Evolutionary conservation across 2,329 filamentous ascomycete genomes (phyloP).

Genomic region (Trichoderma sp.): DNA sequence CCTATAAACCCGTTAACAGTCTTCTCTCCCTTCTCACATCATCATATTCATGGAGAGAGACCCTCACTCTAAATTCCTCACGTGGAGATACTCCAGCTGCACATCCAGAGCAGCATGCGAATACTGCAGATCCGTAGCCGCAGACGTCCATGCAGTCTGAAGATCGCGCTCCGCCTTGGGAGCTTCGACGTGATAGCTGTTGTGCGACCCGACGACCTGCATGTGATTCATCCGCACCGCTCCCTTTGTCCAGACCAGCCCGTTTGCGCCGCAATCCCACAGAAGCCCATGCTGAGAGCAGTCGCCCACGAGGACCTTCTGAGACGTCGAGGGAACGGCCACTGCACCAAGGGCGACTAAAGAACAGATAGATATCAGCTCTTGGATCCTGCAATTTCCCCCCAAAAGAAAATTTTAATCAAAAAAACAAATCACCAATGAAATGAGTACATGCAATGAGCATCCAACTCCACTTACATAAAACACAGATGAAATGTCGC

Average conservation of each 20-base stretch:
- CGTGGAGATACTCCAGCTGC: slow-evolving; percentile 44
- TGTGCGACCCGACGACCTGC: slow-evolving; percentile 50
- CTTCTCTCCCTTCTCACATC: background rate
- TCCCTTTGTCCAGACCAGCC: slow-evolving; percentile 22
- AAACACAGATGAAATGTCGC: background rate
- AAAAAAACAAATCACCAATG: background rate
- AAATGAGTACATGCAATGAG: background rate
- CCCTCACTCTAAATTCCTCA: slow-evolving; percentile 43
- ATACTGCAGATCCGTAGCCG: slow-evolving; percentile 44
- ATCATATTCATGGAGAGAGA: background rate
- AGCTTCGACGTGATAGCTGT: slow-evolving; percentile 49
- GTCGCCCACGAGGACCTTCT: background rate
- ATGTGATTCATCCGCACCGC: slow-evolving; percentile 49
- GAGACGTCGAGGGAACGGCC: background rate
- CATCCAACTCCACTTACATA: background rate
- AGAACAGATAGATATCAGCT: background rate
- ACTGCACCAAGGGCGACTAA: slow-evolving; percentile 1
- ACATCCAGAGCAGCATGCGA: slow-evolving; percentile 44
- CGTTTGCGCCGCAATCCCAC: background rate
- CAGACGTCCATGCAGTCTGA: slow-evolving; percentile 38
- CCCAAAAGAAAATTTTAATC: background rate
- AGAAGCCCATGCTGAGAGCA: background rate
- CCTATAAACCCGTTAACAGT: background rate
- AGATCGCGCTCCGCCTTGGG: slow-evolving; percentile 39
- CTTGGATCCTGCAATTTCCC: background rate